A percentile compares a stretch with the other conserved stretches of the same genome.
Evolutionary conservation across 495 filamentous ascomycete genomes (phyloP).

Genomic region (Xylaria cubensis): DNA sequence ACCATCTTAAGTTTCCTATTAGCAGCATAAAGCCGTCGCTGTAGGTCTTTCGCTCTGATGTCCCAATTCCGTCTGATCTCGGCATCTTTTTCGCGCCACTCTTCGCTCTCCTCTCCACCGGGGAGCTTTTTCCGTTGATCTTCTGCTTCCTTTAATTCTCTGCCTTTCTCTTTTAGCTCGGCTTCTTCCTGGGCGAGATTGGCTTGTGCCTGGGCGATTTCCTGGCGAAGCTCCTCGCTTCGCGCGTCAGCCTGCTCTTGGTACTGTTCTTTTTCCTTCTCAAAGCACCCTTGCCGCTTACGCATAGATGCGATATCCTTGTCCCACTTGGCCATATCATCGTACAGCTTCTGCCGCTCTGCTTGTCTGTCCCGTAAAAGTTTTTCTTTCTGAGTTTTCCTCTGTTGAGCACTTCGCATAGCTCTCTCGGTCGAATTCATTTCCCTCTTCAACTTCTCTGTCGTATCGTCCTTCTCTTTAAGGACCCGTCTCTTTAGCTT

Average conservation of each 20-base stretch:
- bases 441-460: constrained; percentile 80
- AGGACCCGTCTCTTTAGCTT: constrained; percentile 75
- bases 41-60: constrained; percentile 49
- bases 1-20: constrained; percentile 44
- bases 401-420: constrained; percentile 83
- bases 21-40: constrained; percentile 46
- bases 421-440: constrained; percentile 79
- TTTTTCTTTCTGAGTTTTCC: constrained; percentile 82
- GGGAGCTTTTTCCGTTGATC: constrained; percentile 58
- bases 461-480: constrained; percentile 85
- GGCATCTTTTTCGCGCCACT: constrained; percentile 56
- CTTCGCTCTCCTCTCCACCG: constrained; percentile 60
- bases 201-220: constrained; percentile 40
- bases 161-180: constrained; percentile 57
- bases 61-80: constrained; percentile 54
- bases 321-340: constrained; percentile 64
- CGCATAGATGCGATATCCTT: constrained; percentile 56
- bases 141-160: constrained; percentile 59
- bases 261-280: constrained; percentile 47
- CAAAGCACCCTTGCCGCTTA: constrained; percentile 50
- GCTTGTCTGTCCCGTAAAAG: constrained; percentile 73
- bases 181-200: constrained; percentile 44
- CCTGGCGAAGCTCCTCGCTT: constrained; percentile 40
- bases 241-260: constrained; percentile 41
- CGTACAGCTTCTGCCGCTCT: constrained; percentile 62